Percentiles rank a stretch among this genome's conserved stretches.
Evolutionary conservation across 176 grass and related monocot species (phyloP).

Genomic region (Saccharum officinarum): DNA sequence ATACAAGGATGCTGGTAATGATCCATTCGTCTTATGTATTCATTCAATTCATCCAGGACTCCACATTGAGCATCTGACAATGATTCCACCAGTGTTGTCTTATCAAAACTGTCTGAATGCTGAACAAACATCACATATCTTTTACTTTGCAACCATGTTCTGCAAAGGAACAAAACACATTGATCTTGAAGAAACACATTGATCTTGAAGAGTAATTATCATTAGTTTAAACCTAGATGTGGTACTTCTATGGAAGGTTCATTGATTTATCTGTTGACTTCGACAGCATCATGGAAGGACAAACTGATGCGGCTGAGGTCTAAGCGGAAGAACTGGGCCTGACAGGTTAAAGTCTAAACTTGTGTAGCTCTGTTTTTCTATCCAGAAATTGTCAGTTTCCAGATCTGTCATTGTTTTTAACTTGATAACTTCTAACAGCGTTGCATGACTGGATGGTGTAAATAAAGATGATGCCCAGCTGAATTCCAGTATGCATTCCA

Average conservation of each 20-base stretch:
- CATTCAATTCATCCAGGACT: background rate
- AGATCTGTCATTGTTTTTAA: background rate
- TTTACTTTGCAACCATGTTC: background rate
- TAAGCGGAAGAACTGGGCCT: constrained; percentile 83
- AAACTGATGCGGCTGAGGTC: constrained; percentile 68
- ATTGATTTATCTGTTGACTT: constrained; percentile 2
- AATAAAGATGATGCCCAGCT: constrained; percentile 40
- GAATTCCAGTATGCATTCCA: constrained; percentile 21
- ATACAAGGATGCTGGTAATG: constrained; percentile 90
- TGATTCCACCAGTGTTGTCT: background rate
- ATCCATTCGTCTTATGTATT: background rate
- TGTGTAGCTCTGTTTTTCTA: background rate
- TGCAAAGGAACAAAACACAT: background rate
- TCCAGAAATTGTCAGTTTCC: background rate
- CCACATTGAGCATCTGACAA: background rate
- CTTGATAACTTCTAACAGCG: background rate
- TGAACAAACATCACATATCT: background rate
- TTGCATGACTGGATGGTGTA: constrained; percentile 40
- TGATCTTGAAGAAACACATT: background rate
- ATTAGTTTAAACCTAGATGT: constrained; percentile 5
- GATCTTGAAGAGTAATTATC: background rate
- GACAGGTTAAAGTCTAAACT: constrained; percentile 29
- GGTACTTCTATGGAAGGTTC: background rate
- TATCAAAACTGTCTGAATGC: background rate
- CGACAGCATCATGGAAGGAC: constrained; percentile 76